These are phyloP conservation scores for Ogataea paradorogensis DNA, from an alignment of 805 yeast species.

Conservation along the genomic window DNA sequence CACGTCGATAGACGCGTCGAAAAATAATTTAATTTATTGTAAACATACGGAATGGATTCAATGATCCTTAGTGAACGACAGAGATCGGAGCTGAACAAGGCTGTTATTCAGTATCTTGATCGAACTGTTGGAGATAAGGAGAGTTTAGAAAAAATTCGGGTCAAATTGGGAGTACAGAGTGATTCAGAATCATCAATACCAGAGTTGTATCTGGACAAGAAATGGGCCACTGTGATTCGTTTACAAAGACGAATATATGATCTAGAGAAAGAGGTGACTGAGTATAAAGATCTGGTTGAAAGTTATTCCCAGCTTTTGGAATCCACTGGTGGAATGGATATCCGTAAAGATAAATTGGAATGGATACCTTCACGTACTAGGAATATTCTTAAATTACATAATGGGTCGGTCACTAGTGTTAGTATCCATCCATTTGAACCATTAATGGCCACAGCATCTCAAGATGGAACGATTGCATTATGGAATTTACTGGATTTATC, in stretches of 20 bases:
- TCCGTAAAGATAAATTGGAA: conserved; percentile 35
- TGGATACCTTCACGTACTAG: conserved; percentile 63
- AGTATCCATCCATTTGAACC: conserved; percentile 78
- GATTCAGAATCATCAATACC: conserved; percentile 23
- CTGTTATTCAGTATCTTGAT: conserved; percentile 34
- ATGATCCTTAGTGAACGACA: conserved; percentile 34
- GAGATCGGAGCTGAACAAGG: conserved; percentile 34
- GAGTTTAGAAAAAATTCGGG: conserved; percentile 6
- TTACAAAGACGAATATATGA: conserved; percentile 72
- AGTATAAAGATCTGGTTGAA: conserved; percentile 46
- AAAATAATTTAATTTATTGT: conserved; percentile 1
- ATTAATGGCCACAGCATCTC: conserved; percentile 58
- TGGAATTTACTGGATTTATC: conserved; percentile 67
- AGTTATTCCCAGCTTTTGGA: conserved; percentile 17
- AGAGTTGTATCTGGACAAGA: conserved; percentile 52
- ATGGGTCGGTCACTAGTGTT: conserved; percentile 57
- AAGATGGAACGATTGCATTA: conserved; percentile 66
- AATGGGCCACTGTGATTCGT: conserved; percentile 84
- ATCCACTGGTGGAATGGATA: conserved; percentile 13
- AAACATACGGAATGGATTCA: conserved; percentile 7
- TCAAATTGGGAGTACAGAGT: conserved; percentile 4
- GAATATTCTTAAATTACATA: conserved; percentile 50
- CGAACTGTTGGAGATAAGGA: conserved; percentile 12
- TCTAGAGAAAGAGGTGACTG: conserved; percentile 56
- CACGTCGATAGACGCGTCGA: conserved; percentile 12